Base-by-base conservation (phyloP, 768 basidiomycete genomes). In the Trametes coccinea region DNA sequence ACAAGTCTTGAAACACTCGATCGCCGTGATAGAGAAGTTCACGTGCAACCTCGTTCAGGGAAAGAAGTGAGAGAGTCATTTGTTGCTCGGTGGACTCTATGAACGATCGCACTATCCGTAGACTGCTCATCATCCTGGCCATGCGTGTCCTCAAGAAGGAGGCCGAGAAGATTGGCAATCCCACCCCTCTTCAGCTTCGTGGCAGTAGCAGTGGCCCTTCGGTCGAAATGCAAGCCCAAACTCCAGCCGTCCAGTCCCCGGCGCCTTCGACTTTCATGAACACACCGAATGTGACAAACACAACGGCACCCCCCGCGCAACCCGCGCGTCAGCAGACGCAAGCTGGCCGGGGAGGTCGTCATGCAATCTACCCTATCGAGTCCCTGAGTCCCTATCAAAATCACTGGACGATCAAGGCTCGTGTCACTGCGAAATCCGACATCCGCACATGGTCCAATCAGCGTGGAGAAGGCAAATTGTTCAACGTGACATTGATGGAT, bases 351-450 rank as follows among this genome's bases (percentile, higher is more conserved):
- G 67, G 70, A 29, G 74, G 72, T 41, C 63, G 65, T 11, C 69
- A 71, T 11, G 68, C 81, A 0, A 73, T 87, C 34, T 88, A 88
- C 74, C 96, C 95, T 2, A 98, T 99, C 65, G 96, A 97, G 71
- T 90, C 88, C 5, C 83, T 98, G 47, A 95, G 91, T 70, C 96
- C 96, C 8, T 98, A 98, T 69, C 94, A 97, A 75, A 98, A 96
- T 78, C 93, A 93, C 74, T 99, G 97, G 97, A 95, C 92, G 9
- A 96, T 98, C 80, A 95, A 94, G 73, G 96, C 93, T 31, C 89
- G 93, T 44, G 93, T 98, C 51, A 90, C 87, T 11, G 84, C 90
- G 63, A 98, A 96, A 74, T 85, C 85, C 1, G 97, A 98, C 0
- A 86, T 98, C 70, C 89, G 84, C 67, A 83, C 84, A n/a, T 99